These are phyloP conservation scores for Lachnellula arida DNA, from an alignment of 2,329 filamentous ascomycete species.

Conservation along the genomic window DNA sequence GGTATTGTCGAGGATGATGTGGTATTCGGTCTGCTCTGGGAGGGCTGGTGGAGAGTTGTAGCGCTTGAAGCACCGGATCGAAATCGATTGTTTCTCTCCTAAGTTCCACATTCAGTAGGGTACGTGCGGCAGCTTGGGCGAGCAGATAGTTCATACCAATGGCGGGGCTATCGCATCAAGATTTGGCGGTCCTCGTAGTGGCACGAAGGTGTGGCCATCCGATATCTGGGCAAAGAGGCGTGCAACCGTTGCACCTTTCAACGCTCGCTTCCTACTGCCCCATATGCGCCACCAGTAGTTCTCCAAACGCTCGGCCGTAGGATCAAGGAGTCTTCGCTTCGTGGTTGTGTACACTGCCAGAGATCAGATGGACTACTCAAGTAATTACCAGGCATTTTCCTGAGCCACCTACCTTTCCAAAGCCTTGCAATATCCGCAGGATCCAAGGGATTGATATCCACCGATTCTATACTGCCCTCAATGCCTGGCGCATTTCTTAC, in stretches of 20 bases:
- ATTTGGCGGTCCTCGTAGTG: conserved; percentile 48
- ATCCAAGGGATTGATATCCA: conserved; percentile 36
- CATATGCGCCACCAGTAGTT: conserved; percentile 65
- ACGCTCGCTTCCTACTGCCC: conserved; percentile 44
- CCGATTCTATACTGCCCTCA: conserved; percentile 45
- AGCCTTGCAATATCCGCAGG: conserved; percentile 47
- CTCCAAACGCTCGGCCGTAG: conserved; percentile 57
- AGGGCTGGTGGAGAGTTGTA: conserved; percentile 12
- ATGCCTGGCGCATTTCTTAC: conserved; percentile 49
- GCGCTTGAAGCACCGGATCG: conserved; percentile 23
- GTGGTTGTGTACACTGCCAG: conserved; percentile 55
- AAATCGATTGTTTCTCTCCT: conserved; percentile 19
- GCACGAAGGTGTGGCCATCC: conserved; percentile 52
- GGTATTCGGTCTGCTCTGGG: conserved; percentile 17
- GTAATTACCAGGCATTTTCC: not conserved
- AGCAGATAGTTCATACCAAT: conserved; percentile 37
- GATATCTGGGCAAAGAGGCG: conserved; percentile 55
- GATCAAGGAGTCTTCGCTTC: conserved; percentile 53
- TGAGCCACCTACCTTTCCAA: conserved; percentile 48
- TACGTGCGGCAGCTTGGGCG: not conserved
- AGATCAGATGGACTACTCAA: conserved; percentile 14
- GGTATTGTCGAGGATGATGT: conserved; percentile 17
- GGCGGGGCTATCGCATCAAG: conserved; percentile 44
- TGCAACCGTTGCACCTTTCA: conserved; percentile 51
- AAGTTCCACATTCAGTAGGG: conserved; percentile 24